A percentile compares a stretch with the other conserved stretches of the same genome.
Evolutionary conservation across 441 rosid species (phyloP).

Genomic region (Gossypium laxum): DNA sequence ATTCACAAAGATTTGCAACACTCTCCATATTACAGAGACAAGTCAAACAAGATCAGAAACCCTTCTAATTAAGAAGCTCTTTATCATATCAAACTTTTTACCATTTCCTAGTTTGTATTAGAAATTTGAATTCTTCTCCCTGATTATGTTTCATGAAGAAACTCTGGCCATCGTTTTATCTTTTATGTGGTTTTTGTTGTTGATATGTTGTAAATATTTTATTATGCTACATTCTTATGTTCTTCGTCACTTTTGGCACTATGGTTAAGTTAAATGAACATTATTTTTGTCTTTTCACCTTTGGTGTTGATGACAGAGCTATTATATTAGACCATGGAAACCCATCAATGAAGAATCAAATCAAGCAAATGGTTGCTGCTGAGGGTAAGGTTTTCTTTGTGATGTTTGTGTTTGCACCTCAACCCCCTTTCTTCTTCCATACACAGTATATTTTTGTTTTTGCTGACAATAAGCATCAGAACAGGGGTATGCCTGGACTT

Average conservation of each 20-base stretch:
- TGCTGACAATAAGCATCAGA: background rate
- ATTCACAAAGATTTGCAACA: background rate
- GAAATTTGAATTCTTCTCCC: background rate
- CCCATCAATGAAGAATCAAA: conserved; percentile 61
- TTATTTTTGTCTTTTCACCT: conserved; percentile 6
- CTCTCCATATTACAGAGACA: background rate
- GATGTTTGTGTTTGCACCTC: background rate
- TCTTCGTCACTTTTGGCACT: background rate
- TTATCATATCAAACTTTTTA: background rate
- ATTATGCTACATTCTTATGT: background rate
- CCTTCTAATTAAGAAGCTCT: background rate
- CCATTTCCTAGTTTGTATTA: background rate
- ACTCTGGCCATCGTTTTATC: background rate
- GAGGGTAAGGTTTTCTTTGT: conserved; percentile 51
- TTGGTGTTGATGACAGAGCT: conserved; percentile 52
- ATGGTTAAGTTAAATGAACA: background rate
- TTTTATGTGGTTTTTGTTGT: background rate
- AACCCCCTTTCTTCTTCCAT: background rate
- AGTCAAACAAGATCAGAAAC: background rate
- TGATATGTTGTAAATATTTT: conserved; percentile 1
- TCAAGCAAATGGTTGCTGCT: conserved; percentile 63
- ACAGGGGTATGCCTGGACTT: background rate
- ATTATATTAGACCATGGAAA: conserved; percentile 78
- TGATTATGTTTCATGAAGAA: background rate
- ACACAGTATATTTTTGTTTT: background rate